Base-by-base conservation (phyloP, 768 basidiomycete genomes). In the Leccinum sublutescens region DNA sequence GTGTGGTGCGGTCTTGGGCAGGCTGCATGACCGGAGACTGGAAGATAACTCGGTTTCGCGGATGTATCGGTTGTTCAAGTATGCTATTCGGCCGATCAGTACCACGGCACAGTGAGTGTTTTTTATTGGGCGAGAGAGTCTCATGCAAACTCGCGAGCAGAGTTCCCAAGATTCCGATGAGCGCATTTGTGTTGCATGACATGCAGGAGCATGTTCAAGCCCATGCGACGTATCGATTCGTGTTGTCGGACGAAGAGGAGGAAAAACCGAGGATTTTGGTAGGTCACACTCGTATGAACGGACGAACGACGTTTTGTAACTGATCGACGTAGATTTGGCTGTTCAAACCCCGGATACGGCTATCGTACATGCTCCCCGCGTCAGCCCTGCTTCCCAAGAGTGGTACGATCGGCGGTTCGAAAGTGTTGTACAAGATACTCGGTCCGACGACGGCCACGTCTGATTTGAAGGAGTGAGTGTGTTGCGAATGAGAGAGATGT, bases 141-240 rank as follows among this genome's bases (percentile, higher is more conserved):
- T 23, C 7, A 54, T n/a, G 25, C 52, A 36, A 61, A 48, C 6
- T 47, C 14, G 19, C 1, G 7, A 40, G 55, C 57, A 80, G 81
- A 52, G 69, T 72, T 0, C 66, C 73, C 3, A 73, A 74, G 55
- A 74, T 81, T 27, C 91, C 92, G 0, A 77, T 95, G 27, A 91
- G 91, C 2, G 90, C 92, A n/a, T 96, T 92, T 73, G 82, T 98
- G 31, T 83, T 94, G 12, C 86, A 93, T 61, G 93, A 97, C 66
- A 91, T 98, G 91, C 82, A 83, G 29, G 96, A 96, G 69, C 88
- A 91, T 54, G 89, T 93, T 5, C 88, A 90, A 55, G 93, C 95
- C 2, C 95, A 98, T 69, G 94, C 95, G 1, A 89, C 90, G 0
- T 94, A 98, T 74, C 89, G 95, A 10, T 98, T 98, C 68, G 81